A percentile compares a stretch with the other conserved stretches of the same genome.
Evolutionary conservation across 2,329 filamentous ascomycete species (phyloP).

Genomic region (Exophiala mesophila): DNA sequence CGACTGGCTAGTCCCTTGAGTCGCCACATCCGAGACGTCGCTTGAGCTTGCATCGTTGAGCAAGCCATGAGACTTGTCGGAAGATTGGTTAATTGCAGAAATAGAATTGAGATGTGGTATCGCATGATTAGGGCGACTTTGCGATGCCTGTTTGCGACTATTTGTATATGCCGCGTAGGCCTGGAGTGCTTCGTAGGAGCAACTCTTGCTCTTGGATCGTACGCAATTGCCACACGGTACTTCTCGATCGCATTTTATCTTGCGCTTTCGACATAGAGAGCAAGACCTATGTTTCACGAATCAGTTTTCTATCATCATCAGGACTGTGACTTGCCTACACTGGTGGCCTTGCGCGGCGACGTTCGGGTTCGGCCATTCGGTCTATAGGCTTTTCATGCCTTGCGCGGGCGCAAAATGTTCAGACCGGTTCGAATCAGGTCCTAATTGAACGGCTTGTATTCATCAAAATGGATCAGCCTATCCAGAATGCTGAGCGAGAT

Average conservation of each 20-base stretch:
- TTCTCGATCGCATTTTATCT: constrained; percentile 88
- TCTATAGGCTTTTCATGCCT: constrained; percentile 4
- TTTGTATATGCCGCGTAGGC: constrained; percentile 36
- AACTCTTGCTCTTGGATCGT: constrained; percentile 52
- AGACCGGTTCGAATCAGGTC: no score
- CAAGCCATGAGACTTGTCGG: background rate
- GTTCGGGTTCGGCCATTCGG: constrained; percentile 30
- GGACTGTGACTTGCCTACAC: constrained; percentile 40
- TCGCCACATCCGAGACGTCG: background rate
- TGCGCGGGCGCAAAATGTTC: no score
- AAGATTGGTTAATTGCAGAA: background rate
- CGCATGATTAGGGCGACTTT: background rate
- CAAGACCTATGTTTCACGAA: constrained; percentile 89
- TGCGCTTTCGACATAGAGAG: constrained; percentile 81
- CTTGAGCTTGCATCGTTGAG: background rate
- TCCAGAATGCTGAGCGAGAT: no score
- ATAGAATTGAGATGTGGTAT: background rate
- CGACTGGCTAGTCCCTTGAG: background rate
- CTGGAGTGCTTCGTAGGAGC: constrained; percentile 72
- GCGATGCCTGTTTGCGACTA: constrained; percentile 30
- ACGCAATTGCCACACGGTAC: constrained; percentile 87
- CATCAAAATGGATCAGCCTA: no score
- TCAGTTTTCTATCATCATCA: no score
- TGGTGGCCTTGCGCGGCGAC: constrained; percentile 40
- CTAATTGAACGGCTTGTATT: no score